Evolutionary conservation across 805 yeast genomes (phyloP).

Genomic region (Kodamaea neixiangensis): DNA sequence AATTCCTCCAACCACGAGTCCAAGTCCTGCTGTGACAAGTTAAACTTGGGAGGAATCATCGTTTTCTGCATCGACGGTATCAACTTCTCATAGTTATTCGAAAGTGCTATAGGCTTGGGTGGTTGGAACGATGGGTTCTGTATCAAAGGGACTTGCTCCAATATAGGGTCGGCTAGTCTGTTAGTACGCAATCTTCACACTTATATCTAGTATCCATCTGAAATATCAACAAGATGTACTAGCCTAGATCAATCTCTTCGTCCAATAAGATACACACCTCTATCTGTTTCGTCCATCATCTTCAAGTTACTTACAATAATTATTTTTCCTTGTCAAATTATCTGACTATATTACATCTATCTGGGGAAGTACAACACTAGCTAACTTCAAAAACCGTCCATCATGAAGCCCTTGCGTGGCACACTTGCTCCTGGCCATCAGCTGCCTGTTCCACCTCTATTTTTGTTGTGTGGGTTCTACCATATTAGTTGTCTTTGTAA

Average conservation of each 20-base stretch:
- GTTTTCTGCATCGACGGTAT: constrained; percentile 34
- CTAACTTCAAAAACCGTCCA: background rate
- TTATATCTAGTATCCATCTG: too few relatives aligned
- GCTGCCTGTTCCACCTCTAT: too few relatives aligned
- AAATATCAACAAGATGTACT: too few relatives aligned
- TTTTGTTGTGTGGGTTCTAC: background rate
- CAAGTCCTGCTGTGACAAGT: constrained; percentile 26
- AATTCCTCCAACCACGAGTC: constrained; percentile 35
- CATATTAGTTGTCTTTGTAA: constrained; percentile 37
- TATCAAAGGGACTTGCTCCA: constrained; percentile 57
- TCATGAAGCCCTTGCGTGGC: too few relatives aligned
- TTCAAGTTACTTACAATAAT: constrained; percentile 5
- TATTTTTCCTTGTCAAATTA: background rate
- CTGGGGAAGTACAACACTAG: background rate
- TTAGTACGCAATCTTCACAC: constrained; percentile 8
- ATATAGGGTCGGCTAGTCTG: constrained; percentile 44
- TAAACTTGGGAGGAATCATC: constrained; percentile 40
- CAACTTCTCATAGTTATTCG: constrained; percentile 42
- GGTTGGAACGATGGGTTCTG: constrained; percentile 53
- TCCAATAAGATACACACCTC: constrained; percentile 16
- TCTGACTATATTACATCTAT: background rate
- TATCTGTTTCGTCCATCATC: constrained; percentile 22
- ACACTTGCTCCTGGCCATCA: too few relatives aligned
- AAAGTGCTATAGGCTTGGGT: constrained; percentile 56
- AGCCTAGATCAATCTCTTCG: background rate